Conservation (phyloP, 2,329 filamentous ascomycete genomes). For the Apiospora arundinis region DNA sequence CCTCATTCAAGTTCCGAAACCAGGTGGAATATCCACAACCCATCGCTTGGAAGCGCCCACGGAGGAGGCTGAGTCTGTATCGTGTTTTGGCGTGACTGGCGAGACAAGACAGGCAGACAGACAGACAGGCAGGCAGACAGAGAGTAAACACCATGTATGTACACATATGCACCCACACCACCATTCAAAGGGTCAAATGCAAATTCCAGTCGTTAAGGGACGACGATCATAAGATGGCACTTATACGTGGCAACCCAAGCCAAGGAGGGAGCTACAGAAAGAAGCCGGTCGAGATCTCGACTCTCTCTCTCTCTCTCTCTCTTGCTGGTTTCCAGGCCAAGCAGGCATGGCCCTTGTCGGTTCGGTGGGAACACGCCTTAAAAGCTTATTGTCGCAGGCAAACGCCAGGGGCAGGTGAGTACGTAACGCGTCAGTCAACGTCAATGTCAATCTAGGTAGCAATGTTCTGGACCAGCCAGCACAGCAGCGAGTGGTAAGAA, state of each 20-base stretch:
- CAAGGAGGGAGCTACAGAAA: neutral
- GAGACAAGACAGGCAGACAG: neutral
- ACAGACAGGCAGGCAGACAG: too few species aligned
- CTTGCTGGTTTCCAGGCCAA: neutral
- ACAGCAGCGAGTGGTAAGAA: neutral
- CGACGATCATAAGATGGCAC: neutral
- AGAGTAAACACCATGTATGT: neutral
- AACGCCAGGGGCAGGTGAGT: neutral
- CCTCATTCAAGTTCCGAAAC: slow-evolving; percentile 10
- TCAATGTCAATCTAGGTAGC: neutral
- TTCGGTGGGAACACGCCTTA: slow-evolving; percentile 10
- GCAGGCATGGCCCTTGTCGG: slow-evolving; percentile 11
- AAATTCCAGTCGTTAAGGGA: neutral
- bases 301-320: too few species aligned
- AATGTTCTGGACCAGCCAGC: neutral
- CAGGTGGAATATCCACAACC: slow-evolving; percentile 6
- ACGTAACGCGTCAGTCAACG: neutral
- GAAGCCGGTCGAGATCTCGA: slow-evolving; percentile 9
- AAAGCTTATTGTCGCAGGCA: slow-evolving; percentile 12
- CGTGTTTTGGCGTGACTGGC: slow-evolving; percentile 9
- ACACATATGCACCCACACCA: too few species aligned
- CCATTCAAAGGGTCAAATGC: neutral
- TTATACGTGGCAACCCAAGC: slow-evolving; percentile 6
- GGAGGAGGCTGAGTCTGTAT: slow-evolving; percentile 16
- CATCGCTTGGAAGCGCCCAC: neutral